These are phyloP conservation scores for Dactylis glomerata DNA, from an alignment of 176 grass and related monocot genomes.

Conservation along the genomic window DNA sequence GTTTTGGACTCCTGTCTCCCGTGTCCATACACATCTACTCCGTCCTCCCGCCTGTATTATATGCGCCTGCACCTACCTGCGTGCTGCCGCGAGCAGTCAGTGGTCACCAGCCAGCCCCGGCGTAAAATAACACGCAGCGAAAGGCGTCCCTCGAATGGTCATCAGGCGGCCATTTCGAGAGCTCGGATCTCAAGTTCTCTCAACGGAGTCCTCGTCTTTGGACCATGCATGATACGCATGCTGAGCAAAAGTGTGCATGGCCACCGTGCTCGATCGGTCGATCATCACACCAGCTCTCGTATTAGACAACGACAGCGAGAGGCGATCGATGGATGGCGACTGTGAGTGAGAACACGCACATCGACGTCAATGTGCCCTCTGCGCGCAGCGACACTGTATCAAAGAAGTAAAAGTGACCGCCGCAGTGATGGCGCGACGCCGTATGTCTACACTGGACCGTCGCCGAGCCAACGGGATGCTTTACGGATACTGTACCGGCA, in stretches of 20 bases:
- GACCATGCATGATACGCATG: conserved; percentile 14
- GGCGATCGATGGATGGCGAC: neutral
- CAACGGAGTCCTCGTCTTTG: conserved; percentile 13
- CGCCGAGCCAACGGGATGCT: neutral
- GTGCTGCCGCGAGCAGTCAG: neutral
- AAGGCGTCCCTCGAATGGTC: conserved; percentile 23
- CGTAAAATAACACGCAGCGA: conserved; percentile 1
- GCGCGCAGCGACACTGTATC: neutral
- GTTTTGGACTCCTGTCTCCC: too few species aligned
- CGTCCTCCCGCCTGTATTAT: neutral
- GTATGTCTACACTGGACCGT: neutral
- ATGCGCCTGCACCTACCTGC: neutral
- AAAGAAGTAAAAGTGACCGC: conserved; percentile 3
- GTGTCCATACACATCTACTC: neutral
- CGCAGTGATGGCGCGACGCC: neutral
- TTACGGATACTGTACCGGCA: neutral
- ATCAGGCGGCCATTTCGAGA: conserved; percentile 46
- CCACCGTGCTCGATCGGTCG: neutral
- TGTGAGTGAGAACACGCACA: neutral
- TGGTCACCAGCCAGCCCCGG: neutral
- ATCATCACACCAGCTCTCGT: neutral
- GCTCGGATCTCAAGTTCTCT: conserved; percentile 67
- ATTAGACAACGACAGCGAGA: neutral
- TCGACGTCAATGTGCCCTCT: conserved; percentile 15
- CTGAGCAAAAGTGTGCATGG: conserved; percentile 29